These are phyloP conservation scores for Toxoplasma gondii DNA, from an alignment of 169 alveolate species.

Conservation along the genomic window DNA sequence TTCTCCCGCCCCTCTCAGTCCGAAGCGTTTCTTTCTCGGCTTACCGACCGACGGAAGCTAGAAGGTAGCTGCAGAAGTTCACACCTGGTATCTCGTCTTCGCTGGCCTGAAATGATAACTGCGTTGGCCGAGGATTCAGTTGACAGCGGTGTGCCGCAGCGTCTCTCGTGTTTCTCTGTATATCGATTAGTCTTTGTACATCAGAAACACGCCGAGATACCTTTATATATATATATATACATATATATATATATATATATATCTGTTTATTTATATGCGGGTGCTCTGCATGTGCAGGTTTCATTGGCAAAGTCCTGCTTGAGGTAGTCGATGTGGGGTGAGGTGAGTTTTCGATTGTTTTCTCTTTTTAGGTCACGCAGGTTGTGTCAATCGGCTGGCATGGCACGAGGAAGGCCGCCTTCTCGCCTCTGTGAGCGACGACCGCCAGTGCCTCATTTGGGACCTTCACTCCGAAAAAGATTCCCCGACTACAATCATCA, in stretches of 20 bases:
- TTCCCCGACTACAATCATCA: neutral
- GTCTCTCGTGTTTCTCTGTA: too few species aligned
- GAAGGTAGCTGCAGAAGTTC: neutral
- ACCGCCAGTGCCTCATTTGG: slow-evolving; percentile 70
- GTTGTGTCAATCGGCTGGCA: slow-evolving; percentile 74
- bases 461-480: slow-evolving; percentile 21
- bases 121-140: too few species aligned
- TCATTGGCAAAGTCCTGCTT: too few species aligned
- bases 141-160: too few species aligned
- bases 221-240: too few species aligned
- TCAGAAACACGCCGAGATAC: neutral
- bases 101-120: neutral
- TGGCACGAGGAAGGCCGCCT: slow-evolving; percentile 73
- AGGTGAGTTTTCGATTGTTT: too few species aligned
- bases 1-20: neutral
- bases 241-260: too few species aligned
- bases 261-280: too few species aligned
- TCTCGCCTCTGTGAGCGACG: slow-evolving; percentile 78
- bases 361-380: slow-evolving; percentile 63
- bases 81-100: neutral
- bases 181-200: too few species aligned
- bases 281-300: neutral
- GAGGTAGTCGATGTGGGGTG: too few species aligned
- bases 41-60: neutral
- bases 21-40: neutral